A percentile compares a stretch with the other conserved stretches of the same genome.
phyloP scores from a whole-genome alignment of 2,329 filamentous ascomycete species.

The Calonectria ilicicola region DNA sequence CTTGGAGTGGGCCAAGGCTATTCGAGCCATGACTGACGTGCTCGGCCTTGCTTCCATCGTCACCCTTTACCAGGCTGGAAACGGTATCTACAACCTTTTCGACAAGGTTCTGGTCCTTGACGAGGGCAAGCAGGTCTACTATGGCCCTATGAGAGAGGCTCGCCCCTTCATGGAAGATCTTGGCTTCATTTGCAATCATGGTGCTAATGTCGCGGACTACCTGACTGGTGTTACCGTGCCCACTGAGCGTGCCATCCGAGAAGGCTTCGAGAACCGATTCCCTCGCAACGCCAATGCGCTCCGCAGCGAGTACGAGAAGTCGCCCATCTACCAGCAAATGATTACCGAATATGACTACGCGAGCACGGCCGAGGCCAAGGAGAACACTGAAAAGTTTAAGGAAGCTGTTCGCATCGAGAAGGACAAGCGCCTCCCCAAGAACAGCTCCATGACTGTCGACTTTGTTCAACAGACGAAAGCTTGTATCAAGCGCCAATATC shows the following conservation, averaged over 20 bases:
- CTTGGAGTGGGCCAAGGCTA: conserved; percentile 68
- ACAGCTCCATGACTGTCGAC: conserved; percentile 67
- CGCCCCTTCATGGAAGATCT: conserved; percentile 73
- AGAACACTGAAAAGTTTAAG: conserved; percentile 65
- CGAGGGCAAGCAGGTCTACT: conserved; percentile 74
- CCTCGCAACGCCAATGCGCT: conserved; percentile 60
- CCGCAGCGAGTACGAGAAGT: conserved; percentile 62
- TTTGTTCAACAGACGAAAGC: conserved; percentile 68
- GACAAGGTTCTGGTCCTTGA: conserved; percentile 79
- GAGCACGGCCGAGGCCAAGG: conserved; percentile 58
- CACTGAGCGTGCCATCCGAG: conserved; percentile 73
- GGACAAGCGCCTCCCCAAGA: conserved; percentile 62
- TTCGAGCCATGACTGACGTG: conserved; percentile 74
- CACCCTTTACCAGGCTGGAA: conserved; percentile 77
- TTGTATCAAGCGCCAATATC: conserved; percentile 70
- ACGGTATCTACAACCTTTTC: conserved; percentile 77
- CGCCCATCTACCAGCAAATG: conserved; percentile 63
- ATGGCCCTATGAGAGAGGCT: conserved; percentile 69
- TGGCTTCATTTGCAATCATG: conserved; percentile 72
- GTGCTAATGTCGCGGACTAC: conserved; percentile 74
- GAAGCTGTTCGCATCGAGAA: conserved; percentile 66
- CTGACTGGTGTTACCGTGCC: conserved; percentile 75
- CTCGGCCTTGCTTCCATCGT: conserved; percentile 71
- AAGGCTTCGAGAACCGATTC: conserved; percentile 53
- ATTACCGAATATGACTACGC: conserved; percentile 69